A percentile compares a stretch with the other conserved stretches of the same genome.
Conservation (phyloP, 768 basidiomycete genomes). For the Daedaleopsis sinensis region DNA sequence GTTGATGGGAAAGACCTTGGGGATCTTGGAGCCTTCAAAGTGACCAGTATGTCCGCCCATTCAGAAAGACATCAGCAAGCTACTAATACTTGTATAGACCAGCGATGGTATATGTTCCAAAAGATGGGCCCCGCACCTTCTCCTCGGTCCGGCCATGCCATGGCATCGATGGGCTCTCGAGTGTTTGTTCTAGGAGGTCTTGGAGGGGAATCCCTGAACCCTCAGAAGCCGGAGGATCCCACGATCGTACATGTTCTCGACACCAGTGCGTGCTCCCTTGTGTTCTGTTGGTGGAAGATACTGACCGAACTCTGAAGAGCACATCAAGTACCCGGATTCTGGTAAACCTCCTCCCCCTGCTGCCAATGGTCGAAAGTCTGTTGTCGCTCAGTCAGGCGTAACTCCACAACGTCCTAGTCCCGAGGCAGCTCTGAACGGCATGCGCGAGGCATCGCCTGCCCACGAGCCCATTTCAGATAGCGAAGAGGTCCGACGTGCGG, state of each 20-base stretch:
- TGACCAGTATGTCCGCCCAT: slow-evolving; percentile 73
- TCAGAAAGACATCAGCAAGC: not conserved
- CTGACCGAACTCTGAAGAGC: slow-evolving; percentile 48
- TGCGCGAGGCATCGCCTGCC: slow-evolving; percentile 67
- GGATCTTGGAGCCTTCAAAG: slow-evolving; percentile 96
- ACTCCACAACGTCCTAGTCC: not conserved
- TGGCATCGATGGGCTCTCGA: slow-evolving; percentile 88
- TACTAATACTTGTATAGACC: slow-evolving; percentile 54
- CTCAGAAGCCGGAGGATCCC: slow-evolving; percentile 76
- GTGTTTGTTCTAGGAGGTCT: slow-evolving; percentile 95
- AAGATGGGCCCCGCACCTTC: slow-evolving; percentile 98
- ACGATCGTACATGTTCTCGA: slow-evolving; percentile 88
- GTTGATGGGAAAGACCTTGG: slow-evolving; percentile 96
- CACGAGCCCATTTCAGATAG: slow-evolving; percentile 43
- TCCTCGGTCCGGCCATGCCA: slow-evolving; percentile 95
- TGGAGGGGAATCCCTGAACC: slow-evolving; percentile 88
- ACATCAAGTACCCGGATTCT: slow-evolving; percentile 91
- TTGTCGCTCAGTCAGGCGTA: slow-evolving; percentile 7
- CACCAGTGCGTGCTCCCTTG: slow-evolving; percentile 69
- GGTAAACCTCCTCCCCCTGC: slow-evolving; percentile 41
- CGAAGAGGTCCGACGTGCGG: slow-evolving; percentile 65
- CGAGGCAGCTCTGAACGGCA: slow-evolving; percentile 36
- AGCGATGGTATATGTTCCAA: slow-evolving; percentile 99
- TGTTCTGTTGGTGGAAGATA: not conserved
- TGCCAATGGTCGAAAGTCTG: slow-evolving; percentile 20